Evolutionary conservation across 176 grass and related monocot genomes (phyloP), one percentile per base, ranked within the genome.

Genomic region (Oryza meridionalis): DNA sequence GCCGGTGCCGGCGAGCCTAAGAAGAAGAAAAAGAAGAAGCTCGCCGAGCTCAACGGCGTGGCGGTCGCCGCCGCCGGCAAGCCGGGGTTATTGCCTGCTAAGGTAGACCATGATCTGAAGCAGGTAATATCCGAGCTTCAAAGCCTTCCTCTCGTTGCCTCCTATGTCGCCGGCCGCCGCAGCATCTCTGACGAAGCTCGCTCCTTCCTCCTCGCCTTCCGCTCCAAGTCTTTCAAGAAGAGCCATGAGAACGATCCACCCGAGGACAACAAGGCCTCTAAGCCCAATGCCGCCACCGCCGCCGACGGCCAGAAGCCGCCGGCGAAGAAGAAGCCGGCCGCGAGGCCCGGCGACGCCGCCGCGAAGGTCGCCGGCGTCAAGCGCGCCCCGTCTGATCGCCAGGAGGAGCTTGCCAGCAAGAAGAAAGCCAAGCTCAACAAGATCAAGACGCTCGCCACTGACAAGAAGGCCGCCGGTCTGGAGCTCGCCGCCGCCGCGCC

Each of bases 401-500:
- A 92, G 80, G 93, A 94, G 50, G 97, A 99, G 76, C 31, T 92
- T 75, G 78, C 24, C 59, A 46, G 74, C 38, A 96, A 99, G 89
- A 94, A 93, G 76, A 87, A 85, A 72, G 92, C 86, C 78, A 99
- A 94, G 84, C 87, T 99, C 17, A 81, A 92, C 32, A 90, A 94
- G 73, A 88, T 99, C 19, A 96, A 91, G 81, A 29, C 84, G 12
- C 65, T 96, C 75, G 22, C 91, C 3, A 71, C 4, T 1, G 93
- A 96, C 43, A 99, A 96, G 89, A 99, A 86, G 81, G 73, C 90
- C 8, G 70, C 76, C 25, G 81, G 89, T 9, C 51, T 90, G 68
- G 85, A 89, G 42, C 84, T 72, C 49, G 77, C 90, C 11, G 4
- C 35, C 61, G 7, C 17, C 26, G 9, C 76, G 1, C 3, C 45